Conservation (phyloP, 2,329 filamentous ascomycete genomes). For the Exophiala xenobiotica region DNA sequence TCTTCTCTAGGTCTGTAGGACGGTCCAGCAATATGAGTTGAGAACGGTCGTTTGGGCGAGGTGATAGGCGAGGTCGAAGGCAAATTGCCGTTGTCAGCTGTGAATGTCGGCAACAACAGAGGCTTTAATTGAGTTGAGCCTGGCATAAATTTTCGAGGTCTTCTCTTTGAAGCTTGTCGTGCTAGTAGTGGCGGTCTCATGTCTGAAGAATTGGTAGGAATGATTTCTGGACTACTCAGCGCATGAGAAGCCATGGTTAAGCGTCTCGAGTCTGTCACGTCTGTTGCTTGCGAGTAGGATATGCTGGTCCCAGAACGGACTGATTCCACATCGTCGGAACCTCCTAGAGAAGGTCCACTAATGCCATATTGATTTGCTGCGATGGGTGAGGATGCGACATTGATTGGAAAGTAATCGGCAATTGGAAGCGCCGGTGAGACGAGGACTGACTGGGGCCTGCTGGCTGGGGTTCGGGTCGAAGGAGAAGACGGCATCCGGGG, state of each 20-base stretch:
- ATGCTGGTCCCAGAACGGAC: slow-evolving; percentile 30
- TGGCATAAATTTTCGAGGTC: slow-evolving; percentile 38
- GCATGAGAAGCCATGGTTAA: slow-evolving; percentile 17
- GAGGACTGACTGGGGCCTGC: slow-evolving; percentile 21
- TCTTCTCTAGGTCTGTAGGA: not conserved
- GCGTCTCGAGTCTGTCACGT: slow-evolving; percentile 25
- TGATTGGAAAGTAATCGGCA: slow-evolving; percentile 17
- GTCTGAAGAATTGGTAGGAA: slow-evolving; percentile 1
- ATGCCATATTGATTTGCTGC: slow-evolving; percentile 5
- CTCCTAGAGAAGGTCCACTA: slow-evolving; percentile 5
- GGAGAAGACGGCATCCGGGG: slow-evolving; percentile 33
- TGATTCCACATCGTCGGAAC: slow-evolving; percentile 24
- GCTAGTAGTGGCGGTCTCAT: slow-evolving; percentile 8
- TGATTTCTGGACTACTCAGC: slow-evolving; percentile 14
- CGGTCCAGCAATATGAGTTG: not conserved
- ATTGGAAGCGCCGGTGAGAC: slow-evolving; percentile 15
- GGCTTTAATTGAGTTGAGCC: slow-evolving; percentile 39
- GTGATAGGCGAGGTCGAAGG: slow-evolving; percentile 20
- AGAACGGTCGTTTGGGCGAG: slow-evolving; percentile 20
- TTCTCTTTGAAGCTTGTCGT: slow-evolving; percentile 29
- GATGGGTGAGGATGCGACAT: slow-evolving; percentile 17
- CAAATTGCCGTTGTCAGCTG: slow-evolving; percentile 24
- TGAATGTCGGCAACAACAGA: slow-evolving; percentile 34
- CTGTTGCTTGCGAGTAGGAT: slow-evolving; percentile 28
- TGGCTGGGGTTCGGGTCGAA: slow-evolving; percentile 23